These are phyloP conservation scores for Elasticomyces elasticus DNA, from an alignment of 495 filamentous ascomycete genomes.

Conservation along the genomic window DNA sequence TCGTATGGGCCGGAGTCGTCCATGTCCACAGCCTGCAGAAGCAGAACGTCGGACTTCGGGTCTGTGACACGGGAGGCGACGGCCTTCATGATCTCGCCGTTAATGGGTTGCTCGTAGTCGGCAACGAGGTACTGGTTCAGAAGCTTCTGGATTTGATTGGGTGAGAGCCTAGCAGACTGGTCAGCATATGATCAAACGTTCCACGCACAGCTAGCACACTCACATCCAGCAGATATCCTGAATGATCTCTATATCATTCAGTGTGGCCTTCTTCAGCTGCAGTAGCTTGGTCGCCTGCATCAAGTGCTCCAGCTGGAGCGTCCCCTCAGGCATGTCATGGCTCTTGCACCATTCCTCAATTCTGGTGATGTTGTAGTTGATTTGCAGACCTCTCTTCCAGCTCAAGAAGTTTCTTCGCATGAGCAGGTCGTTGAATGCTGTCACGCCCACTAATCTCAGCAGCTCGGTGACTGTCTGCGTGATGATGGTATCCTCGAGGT, in stretches of 20 bases:
- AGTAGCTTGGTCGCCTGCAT: slow-evolving; percentile 99
- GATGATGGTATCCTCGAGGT: slow-evolving; percentile 89
- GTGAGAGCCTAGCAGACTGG: slow-evolving; percentile 57
- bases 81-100: slow-evolving; percentile 99
- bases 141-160: slow-evolving; percentile 98
- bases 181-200: not conserved
- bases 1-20: slow-evolving; percentile 99
- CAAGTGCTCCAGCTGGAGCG: slow-evolving; percentile 92
- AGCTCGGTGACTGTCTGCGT: slow-evolving; percentile 92
- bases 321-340: slow-evolving; percentile 98
- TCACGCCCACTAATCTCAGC: slow-evolving; percentile 87
- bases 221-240: slow-evolving; percentile 99
- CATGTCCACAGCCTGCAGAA: slow-evolving; percentile 93
- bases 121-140: slow-evolving; percentile 98
- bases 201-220: slow-evolving; percentile 29
- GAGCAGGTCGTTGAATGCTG: slow-evolving; percentile 95
- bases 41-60: slow-evolving; percentile 83
- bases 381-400: slow-evolving; percentile 98
- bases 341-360: slow-evolving; percentile 99
- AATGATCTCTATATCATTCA: slow-evolving; percentile 99
- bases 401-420: slow-evolving; percentile 98
- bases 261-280: slow-evolving; percentile 95
- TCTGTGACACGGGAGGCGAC: slow-evolving; percentile 95
- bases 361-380: slow-evolving; percentile 99
- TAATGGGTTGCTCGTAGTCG: slow-evolving; percentile 98